These are phyloP conservation scores for Hypoxylon sp. DNA, from an alignment of 2,329 filamentous ascomycete species.

Conservation along the genomic window DNA sequence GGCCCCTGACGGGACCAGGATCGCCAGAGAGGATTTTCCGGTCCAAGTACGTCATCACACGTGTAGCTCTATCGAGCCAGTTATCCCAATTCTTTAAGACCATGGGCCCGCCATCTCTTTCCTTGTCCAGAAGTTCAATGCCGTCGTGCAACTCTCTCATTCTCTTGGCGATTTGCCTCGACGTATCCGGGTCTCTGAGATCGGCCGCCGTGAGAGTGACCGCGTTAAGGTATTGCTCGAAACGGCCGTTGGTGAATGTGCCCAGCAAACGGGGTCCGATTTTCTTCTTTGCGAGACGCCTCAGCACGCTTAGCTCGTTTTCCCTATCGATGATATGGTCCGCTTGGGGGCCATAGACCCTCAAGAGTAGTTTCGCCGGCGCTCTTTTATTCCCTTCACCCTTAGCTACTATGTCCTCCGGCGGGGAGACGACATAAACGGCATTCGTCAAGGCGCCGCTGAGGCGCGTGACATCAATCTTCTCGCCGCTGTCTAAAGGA, in stretches of 20 bases:
- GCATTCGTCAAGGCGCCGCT: constrained; percentile 97
- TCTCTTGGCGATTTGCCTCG: constrained; percentile 93
- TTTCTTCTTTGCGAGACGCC: constrained; percentile 88
- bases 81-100: constrained; percentile 96
- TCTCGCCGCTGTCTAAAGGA: constrained; percentile 77
- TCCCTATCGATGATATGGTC: constrained; percentile 96
- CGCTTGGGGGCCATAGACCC: constrained; percentile 94
- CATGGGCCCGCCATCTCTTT: constrained; percentile 83
- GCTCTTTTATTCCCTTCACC: constrained; percentile 59
- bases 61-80: constrained; percentile 80
- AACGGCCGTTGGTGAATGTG: constrained; percentile 94
- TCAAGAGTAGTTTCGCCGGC: constrained; percentile 82
- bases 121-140: constrained; percentile 84
- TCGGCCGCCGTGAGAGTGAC: constrained; percentile 82
- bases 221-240: constrained; percentile 94
- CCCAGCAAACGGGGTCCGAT: constrained; percentile 93
- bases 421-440: constrained; percentile 93
- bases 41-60: constrained; percentile 71
- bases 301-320: constrained; percentile 87
- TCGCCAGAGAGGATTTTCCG: constrained; percentile 69
- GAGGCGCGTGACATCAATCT: constrained; percentile 79
- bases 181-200: constrained; percentile 85
- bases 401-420: constrained; percentile 69
- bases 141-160: constrained; percentile 97
- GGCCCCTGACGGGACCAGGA: constrained; percentile 50